Evolutionary conservation across 1,284 basidiomycete species (phyloP).

Genomic region (Inonotus obliquus): DNA sequence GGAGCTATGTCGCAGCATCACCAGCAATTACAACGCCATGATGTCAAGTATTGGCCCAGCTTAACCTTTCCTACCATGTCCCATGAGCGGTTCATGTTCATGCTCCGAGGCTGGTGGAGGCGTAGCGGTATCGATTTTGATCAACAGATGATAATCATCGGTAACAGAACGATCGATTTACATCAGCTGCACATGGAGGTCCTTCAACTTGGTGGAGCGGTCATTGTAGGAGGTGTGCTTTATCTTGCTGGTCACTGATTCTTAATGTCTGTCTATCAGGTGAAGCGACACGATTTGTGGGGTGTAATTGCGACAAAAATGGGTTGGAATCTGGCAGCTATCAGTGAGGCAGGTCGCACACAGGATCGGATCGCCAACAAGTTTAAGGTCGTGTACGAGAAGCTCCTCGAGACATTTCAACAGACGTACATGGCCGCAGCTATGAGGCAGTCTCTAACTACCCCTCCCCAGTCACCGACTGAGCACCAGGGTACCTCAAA

Average conservation of each 20-base stretch:
- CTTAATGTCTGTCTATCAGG: slow-evolving; percentile 32
- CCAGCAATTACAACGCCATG: no score
- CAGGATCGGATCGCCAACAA: slow-evolving; percentile 54
- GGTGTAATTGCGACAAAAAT: slow-evolving; percentile 56
- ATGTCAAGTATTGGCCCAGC: no score
- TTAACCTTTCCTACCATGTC: background rate
- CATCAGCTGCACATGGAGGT: slow-evolving; percentile 53
- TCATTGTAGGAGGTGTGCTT: slow-evolving; percentile 35
- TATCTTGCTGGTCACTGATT: background rate
- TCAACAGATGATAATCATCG: background rate
- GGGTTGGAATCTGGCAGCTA: slow-evolving; percentile 46
- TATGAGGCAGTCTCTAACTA: slow-evolving; percentile 26
- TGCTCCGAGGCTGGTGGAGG: background rate
- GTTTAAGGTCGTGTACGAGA: slow-evolving; percentile 54
- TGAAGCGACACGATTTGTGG: slow-evolving; percentile 59
- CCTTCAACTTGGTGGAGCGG: slow-evolving; percentile 48
- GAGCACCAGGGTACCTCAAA: background rate
- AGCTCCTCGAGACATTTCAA: slow-evolving; percentile 56
- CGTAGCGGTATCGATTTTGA: background rate
- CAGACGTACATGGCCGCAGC: slow-evolving; percentile 34
- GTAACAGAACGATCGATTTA: slow-evolving; percentile 38
- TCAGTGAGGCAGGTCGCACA: slow-evolving; percentile 50
- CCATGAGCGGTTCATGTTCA: background rate
- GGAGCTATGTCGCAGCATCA: no score
- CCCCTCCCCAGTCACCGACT: slow-evolving; percentile 12